Percentiles rank a stretch among this genome's conserved stretches.
These are phyloP conservation scores for Echeveria elegans DNA, from an alignment of 164 flowering plant species.

Conservation along the genomic window DNA sequence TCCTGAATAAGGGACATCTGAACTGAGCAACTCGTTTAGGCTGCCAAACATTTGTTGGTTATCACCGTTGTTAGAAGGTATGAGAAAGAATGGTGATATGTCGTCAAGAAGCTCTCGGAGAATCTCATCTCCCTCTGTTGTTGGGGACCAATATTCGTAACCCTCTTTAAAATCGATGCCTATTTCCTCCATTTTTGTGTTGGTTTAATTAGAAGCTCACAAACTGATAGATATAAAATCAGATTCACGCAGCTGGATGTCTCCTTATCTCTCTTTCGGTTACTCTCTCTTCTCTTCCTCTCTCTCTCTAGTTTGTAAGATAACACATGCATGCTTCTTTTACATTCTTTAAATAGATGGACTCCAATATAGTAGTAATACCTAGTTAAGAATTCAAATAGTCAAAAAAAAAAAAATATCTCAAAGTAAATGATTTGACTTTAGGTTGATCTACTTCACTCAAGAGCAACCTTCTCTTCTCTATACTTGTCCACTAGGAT, in stretches of 20 bases:
- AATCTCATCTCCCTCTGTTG: conserved; percentile 1
- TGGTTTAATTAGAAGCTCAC: conserved; percentile 5
- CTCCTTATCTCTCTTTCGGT: conserved; percentile 5
- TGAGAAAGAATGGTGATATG: conserved; percentile 37
- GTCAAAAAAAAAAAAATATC: neutral
- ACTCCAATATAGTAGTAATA: neutral
- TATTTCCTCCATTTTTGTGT: neutral
- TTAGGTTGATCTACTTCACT: conserved; percentile 11
- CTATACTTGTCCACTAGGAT: conserved; percentile 4
- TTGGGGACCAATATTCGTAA: neutral
- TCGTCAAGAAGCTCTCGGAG: conserved; percentile 46
- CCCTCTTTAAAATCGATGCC: neutral
- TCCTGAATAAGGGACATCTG: neutral
- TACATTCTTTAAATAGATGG: neutral
- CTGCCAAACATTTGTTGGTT: neutral
- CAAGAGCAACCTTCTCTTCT: conserved; percentile 6
- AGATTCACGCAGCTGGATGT: conserved; percentile 24
- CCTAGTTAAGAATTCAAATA: neutral
- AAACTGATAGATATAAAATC: conserved; percentile 34
- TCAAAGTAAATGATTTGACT: conserved; percentile 11
- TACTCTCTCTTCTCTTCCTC: neutral
- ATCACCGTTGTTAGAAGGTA: conserved; percentile 14
- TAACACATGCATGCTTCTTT: neutral
- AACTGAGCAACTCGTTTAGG: conserved; percentile 9
- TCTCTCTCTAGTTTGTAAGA: neutral